Percentiles rank a stretch among this genome's conserved stretches.
Conservation (phyloP, 768 basidiomycete genomes). For the Kwoniella sp. region DNA sequence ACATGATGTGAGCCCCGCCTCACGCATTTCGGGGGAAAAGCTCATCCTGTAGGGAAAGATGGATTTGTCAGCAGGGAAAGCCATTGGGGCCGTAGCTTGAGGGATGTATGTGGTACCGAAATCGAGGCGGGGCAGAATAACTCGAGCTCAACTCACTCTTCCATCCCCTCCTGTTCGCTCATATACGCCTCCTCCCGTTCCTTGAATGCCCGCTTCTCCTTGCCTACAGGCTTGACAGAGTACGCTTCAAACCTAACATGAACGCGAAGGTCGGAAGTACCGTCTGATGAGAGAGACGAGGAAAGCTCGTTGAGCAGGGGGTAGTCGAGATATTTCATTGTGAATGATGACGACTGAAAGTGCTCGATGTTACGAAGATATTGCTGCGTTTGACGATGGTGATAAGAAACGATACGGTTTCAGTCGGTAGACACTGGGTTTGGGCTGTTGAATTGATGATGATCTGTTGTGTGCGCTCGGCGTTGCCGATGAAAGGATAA, state of each 20-base stretch:
- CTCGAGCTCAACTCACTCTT: constrained; percentile 44
- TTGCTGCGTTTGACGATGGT: not conserved
- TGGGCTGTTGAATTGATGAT: not conserved
- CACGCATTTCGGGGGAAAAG: constrained; percentile 68
- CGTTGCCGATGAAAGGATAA: not conserved
- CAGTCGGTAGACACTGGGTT: not conserved
- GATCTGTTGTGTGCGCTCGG: not conserved
- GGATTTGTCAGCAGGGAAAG: constrained; percentile 44
- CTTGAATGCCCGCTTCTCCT: constrained; percentile 95
- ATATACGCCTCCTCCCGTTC: constrained; percentile 84
- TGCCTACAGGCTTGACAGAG: constrained; percentile 94
- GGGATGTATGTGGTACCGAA: not conserved
- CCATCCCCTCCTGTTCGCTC: constrained; percentile 62
- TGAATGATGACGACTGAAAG: constrained; percentile 8
- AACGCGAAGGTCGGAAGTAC: constrained; percentile 65
- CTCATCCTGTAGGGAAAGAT: constrained; percentile 49
- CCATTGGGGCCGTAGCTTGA: too few relatives aligned
- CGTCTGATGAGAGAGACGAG: constrained; percentile 75
- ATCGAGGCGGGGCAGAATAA: not conserved
- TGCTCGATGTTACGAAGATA: not conserved
- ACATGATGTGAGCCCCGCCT: constrained; percentile 74
- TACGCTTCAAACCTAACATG: constrained; percentile 94
- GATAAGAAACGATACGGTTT: not conserved
- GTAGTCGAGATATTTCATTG: constrained; percentile 78
- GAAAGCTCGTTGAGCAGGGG: constrained; percentile 74